Conservation (phyloP, 2,329 filamentous ascomycete genomes). For the Paraphoma chrysanthemicola region DNA sequence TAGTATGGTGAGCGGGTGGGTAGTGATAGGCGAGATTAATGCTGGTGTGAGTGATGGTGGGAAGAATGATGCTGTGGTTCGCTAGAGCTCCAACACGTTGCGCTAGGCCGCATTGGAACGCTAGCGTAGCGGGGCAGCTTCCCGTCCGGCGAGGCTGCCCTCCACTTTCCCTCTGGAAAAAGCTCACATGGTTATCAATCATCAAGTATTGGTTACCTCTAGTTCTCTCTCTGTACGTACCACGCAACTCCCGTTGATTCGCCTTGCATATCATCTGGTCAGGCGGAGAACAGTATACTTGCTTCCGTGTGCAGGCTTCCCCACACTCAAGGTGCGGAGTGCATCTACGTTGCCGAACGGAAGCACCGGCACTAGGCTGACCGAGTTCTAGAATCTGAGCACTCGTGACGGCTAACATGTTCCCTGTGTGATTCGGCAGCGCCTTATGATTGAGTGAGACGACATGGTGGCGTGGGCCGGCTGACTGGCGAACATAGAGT, state of each 20-base stretch:
- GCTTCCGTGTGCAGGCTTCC: background rate
- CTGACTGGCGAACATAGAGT: conserved; percentile 3
- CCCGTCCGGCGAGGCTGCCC: background rate
- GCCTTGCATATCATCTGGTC: too few relatives aligned
- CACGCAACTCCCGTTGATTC: too few relatives aligned
- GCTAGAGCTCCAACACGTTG: background rate
- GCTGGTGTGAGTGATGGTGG: background rate
- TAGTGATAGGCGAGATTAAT: background rate
- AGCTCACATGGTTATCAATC: too few relatives aligned
- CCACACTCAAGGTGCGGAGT: background rate
- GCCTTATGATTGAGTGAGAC: too few relatives aligned
- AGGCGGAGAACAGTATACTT: too few relatives aligned
- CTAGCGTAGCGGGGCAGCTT: background rate
- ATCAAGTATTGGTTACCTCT: too few relatives aligned
- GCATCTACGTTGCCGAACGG: background rate
- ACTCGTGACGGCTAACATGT: too few relatives aligned
- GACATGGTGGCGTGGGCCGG: background rate
- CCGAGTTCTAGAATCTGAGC: background rate
- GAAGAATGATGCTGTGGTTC: background rate
- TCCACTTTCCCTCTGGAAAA: background rate
- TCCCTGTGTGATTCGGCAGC: too few relatives aligned
- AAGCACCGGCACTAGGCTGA: background rate
- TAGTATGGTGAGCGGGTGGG: background rate
- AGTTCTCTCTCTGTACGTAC: too few relatives aligned
- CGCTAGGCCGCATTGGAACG: too few relatives aligned